Evolutionary conservation across 305 asterid species (phyloP).

Genomic region (Caryopteris hybrid): DNA sequence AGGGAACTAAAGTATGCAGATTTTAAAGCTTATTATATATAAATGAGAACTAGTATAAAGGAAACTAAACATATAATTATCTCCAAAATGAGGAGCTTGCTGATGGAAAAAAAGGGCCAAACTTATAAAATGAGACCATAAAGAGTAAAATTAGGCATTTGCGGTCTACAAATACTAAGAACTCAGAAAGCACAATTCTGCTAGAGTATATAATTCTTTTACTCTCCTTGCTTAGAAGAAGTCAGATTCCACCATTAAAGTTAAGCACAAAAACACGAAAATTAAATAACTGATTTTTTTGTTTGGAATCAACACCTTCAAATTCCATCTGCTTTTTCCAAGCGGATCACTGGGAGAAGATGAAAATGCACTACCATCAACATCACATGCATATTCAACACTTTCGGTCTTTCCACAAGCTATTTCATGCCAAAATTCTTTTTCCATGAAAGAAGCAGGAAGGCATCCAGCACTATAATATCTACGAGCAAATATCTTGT

Average conservation of each 20-base stretch:
- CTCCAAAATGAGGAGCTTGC: background rate
- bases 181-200: background rate
- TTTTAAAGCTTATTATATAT: background rate
- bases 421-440: slow-evolving; percentile 96
- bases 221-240: slow-evolving; percentile 4
- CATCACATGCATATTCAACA: slow-evolving; percentile 99
- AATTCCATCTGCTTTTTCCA: slow-evolving; percentile 93
- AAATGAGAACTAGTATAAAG: background rate
- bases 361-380: slow-evolving; percentile 98
- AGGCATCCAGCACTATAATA: slow-evolving; percentile 85
- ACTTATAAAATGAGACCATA: background rate
- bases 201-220: background rate
- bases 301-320: slow-evolving; percentile 60
- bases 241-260: background rate
- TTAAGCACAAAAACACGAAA: slow-evolving; percentile 6
- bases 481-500: slow-evolving; percentile 88
- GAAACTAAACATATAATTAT: background rate
- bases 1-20: background rate
- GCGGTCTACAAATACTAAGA: background rate
- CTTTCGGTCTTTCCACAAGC: slow-evolving; percentile 91
- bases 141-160: background rate
- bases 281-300: slow-evolving; percentile 5
- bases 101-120: background rate
- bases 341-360: slow-evolving; percentile 75
- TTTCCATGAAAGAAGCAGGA: slow-evolving; percentile 78